Conservation (phyloP, 306 rosid genomes). For the Pachyrhizus erosus region DNA sequence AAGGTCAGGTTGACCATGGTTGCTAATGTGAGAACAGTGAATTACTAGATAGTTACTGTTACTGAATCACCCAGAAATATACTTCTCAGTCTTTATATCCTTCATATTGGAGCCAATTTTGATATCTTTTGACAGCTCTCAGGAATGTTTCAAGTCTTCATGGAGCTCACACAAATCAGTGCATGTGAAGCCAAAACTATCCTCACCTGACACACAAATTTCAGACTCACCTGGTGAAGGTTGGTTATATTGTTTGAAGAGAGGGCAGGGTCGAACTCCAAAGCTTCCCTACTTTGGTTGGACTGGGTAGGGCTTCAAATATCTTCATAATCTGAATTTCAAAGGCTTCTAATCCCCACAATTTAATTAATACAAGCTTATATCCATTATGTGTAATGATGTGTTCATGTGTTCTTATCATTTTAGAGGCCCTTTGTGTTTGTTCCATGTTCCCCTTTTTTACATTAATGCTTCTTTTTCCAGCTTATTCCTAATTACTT, state of each 20-base stretch:
- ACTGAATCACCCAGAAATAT: background rate
- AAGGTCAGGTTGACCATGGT: slow-evolving; percentile 28
- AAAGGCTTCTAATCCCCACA: background rate
- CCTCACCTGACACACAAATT: slow-evolving; percentile 54
- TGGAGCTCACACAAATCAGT: slow-evolving; percentile 92
- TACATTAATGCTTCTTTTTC: background rate
- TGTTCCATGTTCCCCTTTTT: background rate
- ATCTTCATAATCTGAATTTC: background rate
- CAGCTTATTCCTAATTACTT: background rate
- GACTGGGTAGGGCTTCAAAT: slow-evolving; percentile 72
- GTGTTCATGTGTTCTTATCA: background rate
- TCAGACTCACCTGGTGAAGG: slow-evolving; percentile 59
- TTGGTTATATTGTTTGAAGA: slow-evolving; percentile 82
- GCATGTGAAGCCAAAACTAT: slow-evolving; percentile 72
- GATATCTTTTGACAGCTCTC: slow-evolving; percentile 70
- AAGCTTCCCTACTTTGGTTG: slow-evolving; percentile 89
- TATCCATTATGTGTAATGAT: slow-evolving; percentile 10
- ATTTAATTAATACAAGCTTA: slow-evolving; percentile 11
- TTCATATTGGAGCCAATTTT: slow-evolving; percentile 41
- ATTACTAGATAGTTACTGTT: background rate
- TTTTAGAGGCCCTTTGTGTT: background rate
- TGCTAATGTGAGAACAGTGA: slow-evolving; percentile 18
- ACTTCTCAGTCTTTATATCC: slow-evolving; percentile 9
- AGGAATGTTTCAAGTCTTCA: slow-evolving; percentile 94
- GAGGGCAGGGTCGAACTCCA: slow-evolving; percentile 81